phyloP scores from a whole-genome alignment of 1,139 yeast species.

The Dujonia santamariae region DNA sequence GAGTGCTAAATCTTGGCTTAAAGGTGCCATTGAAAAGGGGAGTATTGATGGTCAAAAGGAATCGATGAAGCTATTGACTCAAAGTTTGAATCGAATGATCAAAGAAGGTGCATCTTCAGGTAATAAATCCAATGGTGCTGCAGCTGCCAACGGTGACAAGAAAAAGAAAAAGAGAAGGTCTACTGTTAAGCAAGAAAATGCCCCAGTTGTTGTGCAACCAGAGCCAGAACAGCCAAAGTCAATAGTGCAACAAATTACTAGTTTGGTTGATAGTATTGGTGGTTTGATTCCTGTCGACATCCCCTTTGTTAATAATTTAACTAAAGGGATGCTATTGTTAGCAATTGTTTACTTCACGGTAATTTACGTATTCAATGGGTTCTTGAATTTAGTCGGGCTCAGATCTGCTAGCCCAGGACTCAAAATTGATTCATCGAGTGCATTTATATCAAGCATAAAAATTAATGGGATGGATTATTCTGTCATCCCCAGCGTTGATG shows the following conservation, averaged over 20 bases:
- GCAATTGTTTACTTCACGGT: slow-evolving; percentile 10
- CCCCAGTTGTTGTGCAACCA: slow-evolving; percentile 12
- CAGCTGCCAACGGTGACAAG: slow-evolving; percentile 18
- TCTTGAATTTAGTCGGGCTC: slow-evolving; percentile 7
- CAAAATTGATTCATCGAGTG: slow-evolving; percentile 7
- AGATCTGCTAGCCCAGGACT: not conserved
- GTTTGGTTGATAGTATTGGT: slow-evolving; percentile 29
- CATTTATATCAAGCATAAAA: slow-evolving; percentile 20
- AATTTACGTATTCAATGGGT: slow-evolving; percentile 13
- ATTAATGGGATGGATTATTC: slow-evolving; percentile 44
- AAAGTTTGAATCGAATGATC: slow-evolving; percentile 53
- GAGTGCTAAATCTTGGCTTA: slow-evolving; percentile 93
- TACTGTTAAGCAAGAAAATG: slow-evolving; percentile 13
- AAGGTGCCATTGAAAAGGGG: slow-evolving; percentile 89
- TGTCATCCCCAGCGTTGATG: slow-evolving; percentile 45
- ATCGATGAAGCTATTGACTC: slow-evolving; percentile 56
- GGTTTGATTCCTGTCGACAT: slow-evolving; percentile 21
- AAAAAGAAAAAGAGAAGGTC: slow-evolving; percentile 24
- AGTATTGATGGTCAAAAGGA: slow-evolving; percentile 87
- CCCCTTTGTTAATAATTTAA: slow-evolving; percentile 24
- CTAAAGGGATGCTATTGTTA: no score
- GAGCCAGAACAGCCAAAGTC: slow-evolving; percentile 11
- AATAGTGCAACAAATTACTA: slow-evolving; percentile 19
- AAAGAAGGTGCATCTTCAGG: slow-evolving; percentile 7
- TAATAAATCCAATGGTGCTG: slow-evolving; percentile 11